phyloP scores from a whole-genome alignment of 306 rosid genomes.

The Dalbergia oliveri region DNA sequence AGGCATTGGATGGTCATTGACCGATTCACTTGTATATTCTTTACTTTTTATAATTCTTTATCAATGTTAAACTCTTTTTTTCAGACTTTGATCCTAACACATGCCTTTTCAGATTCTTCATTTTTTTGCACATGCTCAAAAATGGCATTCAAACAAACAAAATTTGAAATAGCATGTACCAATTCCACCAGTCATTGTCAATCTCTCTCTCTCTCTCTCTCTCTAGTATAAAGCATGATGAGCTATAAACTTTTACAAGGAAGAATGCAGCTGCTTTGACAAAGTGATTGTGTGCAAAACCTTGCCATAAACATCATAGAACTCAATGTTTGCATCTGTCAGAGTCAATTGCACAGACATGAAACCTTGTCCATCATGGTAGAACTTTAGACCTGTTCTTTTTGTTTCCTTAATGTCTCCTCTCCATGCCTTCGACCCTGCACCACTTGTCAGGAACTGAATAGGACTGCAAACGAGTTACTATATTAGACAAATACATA shows the following conservation, averaged over 20 bases:
- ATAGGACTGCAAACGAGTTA: slow-evolving; percentile 57
- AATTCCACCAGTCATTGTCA: too few species aligned
- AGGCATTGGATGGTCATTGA: too few species aligned
- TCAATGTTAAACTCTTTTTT: too few species aligned
- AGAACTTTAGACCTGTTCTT: slow-evolving; percentile 54
- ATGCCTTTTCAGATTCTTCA: too few species aligned
- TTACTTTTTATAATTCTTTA: too few species aligned
- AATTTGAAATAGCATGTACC: too few species aligned
- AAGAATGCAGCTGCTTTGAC: slow-evolving; percentile 51
- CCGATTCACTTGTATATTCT: too few species aligned
- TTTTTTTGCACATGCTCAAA: too few species aligned
- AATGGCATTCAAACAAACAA: too few species aligned
- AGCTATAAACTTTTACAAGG: slow-evolving; percentile 36
- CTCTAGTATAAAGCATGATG: too few species aligned
- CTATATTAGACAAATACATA: slow-evolving; percentile 40
- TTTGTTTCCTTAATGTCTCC: slow-evolving; percentile 46
- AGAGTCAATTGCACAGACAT: slow-evolving; percentile 60
- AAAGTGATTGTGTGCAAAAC: slow-evolving; percentile 49
- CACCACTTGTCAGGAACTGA: slow-evolving; percentile 63
- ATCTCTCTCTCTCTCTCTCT: too few species aligned
- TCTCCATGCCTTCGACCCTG: slow-evolving; percentile 74
- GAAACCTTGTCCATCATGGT: slow-evolving; percentile 73
- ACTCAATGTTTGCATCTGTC: slow-evolving; percentile 51
- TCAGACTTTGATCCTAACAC: too few species aligned
- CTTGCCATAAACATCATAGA: slow-evolving; percentile 62